Percentiles rank a stretch among this genome's conserved stretches.
These are phyloP conservation scores for Pythium graminicola DNA, from an alignment of 352 stramenopile genomes.

Conservation along the genomic window DNA sequence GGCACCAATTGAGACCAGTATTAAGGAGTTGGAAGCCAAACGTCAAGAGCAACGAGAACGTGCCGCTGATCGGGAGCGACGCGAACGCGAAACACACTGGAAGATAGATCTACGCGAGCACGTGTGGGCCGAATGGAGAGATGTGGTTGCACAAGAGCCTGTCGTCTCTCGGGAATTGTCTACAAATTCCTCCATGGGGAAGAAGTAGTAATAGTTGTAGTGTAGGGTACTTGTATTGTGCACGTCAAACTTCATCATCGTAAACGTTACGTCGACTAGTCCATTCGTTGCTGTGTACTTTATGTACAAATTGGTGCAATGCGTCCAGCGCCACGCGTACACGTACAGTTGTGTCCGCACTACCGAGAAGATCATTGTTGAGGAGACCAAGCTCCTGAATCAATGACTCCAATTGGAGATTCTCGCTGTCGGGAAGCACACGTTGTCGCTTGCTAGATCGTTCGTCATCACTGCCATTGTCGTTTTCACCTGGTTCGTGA, in stretches of 20 bases:
- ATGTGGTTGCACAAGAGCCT: not conserved
- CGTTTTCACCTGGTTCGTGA: not conserved
- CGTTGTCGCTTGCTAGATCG: conserved; percentile 29
- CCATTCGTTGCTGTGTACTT: conserved; percentile 61
- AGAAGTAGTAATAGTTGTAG: not conserved
- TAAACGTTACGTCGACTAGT: conserved; percentile 64
- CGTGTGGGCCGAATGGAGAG: conserved; percentile 8
- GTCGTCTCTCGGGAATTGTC: not conserved
- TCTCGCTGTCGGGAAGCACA: conserved; percentile 7
- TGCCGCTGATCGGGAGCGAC: conserved; percentile 37
- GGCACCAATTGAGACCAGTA: conserved; percentile 26
- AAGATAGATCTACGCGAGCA: conserved; percentile 21
- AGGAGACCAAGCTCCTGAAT: conserved; percentile 59
- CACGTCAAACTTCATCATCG: conserved; percentile 61
- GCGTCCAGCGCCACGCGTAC: conserved; percentile 21
- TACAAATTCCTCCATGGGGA: not conserved
- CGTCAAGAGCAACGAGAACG: conserved; percentile 26
- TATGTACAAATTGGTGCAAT: conserved; percentile 31
- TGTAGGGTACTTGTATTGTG: not conserved
- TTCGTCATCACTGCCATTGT: conserved; percentile 2
- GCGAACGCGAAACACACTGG: conserved; percentile 21
- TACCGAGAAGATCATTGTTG: conserved; percentile 60
- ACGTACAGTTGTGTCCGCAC: conserved; percentile 20
- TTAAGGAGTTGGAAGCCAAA: conserved; percentile 33
- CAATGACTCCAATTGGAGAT: not conserved